Conservation (phyloP, 345 rosid species). For the Lumnitzera racemosa region DNA sequence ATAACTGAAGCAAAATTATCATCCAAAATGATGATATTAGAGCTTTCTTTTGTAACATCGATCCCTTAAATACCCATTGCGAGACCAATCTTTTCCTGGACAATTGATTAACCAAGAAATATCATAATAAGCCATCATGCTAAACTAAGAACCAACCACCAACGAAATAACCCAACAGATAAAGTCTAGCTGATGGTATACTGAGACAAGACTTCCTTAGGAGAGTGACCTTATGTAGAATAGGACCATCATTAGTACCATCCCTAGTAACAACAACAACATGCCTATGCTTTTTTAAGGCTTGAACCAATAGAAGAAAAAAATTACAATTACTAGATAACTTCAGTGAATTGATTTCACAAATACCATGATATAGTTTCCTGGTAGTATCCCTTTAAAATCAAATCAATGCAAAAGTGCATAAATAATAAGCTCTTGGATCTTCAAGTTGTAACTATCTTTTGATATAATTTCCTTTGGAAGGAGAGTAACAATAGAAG, state of each 20-base stretch:
- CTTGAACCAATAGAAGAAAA: constrained; percentile 70
- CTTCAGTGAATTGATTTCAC: no score
- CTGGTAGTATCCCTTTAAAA: no score
- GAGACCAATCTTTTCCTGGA: constrained; percentile 93
- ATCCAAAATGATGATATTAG: constrained; percentile 91
- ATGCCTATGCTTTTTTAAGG: constrained; percentile 58
- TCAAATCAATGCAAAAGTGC: no score
- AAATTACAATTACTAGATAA: no score
- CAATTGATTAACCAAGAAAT: not conserved
- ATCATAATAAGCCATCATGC: not conserved
- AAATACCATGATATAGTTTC: no score
- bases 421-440: no score
- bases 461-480: no score
- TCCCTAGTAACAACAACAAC: constrained; percentile 93
- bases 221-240: constrained; percentile 62
- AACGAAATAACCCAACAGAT: not conserved
- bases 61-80: constrained; percentile 99
- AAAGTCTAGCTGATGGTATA: no score
- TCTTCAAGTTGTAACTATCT: no score
- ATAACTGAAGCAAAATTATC: constrained; percentile 93
- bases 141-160: not conserved
- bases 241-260: constrained; percentile 95
- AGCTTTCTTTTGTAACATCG: constrained; percentile 97
- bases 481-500: no score
- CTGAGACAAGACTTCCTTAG: no score